phyloP scores from a whole-genome alignment of 192 early-diverging fungal species.

The Umbelopsis vinacea region DNA sequence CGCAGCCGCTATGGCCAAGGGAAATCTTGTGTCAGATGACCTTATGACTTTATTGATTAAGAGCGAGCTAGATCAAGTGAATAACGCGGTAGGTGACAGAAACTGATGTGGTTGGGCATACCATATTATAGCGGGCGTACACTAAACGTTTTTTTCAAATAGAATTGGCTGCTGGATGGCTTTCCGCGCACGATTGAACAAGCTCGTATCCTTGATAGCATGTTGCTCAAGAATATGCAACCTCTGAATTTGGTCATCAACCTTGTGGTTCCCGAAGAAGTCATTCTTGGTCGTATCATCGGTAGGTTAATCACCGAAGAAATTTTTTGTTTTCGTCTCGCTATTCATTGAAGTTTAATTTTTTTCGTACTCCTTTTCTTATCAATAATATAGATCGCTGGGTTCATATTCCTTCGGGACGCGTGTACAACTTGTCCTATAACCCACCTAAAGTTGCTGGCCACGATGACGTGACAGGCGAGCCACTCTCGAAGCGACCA shows the following conservation, averaged over 20 bases:
- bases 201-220: conserved; percentile 72
- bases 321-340: background rate
- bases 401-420: conserved; percentile 89
- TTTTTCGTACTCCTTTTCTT: conserved; percentile 18
- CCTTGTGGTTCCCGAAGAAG: conserved; percentile 88
- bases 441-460: conserved; percentile 87
- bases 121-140: background rate
- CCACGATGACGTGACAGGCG: conserved; percentile 92
- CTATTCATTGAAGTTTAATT: background rate
- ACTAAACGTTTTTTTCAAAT: conserved; percentile 3
- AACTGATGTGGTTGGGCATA: background rate
- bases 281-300: conserved; percentile 89
- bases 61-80: conserved; percentile 58
- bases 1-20: conserved; percentile 54
- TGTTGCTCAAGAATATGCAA: conserved; percentile 56
- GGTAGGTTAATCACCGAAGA: conserved; percentile 39
- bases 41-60: conserved; percentile 69
- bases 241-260: conserved; percentile 87
- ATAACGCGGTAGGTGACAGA: conserved; percentile 38
- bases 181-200: conserved; percentile 90
- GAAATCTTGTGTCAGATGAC: conserved; percentile 73
- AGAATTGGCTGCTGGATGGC: conserved; percentile 86
- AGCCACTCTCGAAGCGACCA: conserved; percentile 81
- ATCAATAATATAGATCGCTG: conserved; percentile 74
- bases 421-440: conserved; percentile 93